Conservation (phyloP, 345 rosid genomes). For the Fremontodendron californicum region DNA sequence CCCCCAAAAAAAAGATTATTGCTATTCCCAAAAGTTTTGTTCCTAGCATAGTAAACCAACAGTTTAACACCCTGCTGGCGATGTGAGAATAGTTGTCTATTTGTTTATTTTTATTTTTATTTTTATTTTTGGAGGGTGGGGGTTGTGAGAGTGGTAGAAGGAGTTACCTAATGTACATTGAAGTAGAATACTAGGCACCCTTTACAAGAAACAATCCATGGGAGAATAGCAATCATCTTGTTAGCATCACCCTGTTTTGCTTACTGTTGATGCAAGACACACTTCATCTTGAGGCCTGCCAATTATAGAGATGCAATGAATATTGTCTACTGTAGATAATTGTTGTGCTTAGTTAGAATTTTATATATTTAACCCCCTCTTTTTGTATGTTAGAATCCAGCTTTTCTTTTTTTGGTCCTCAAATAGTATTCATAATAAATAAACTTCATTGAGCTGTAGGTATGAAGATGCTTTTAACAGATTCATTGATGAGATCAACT, state of each 20-base stretch:
- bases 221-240: not conserved
- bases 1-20: not conserved
- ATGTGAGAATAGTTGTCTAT: not conserved
- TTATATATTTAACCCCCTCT: not conserved
- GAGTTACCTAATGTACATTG: not conserved
- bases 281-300: not conserved
- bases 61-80: not conserved
- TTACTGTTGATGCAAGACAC: not conserved
- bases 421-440: constrained; percentile 4
- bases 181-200: not conserved
- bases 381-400: constrained; percentile 6
- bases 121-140: not conserved
- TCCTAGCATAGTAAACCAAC: not conserved
- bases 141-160: not conserved
- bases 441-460: constrained; percentile 39
- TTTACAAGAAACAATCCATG: not conserved
- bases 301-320: not conserved
- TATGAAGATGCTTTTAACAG: constrained; percentile 96
- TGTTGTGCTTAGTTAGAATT: not conserved
- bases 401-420: not conserved
- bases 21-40: not conserved
- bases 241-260: not conserved
- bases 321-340: not conserved
- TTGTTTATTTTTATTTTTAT: not conserved
- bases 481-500: constrained; percentile 90